Base-by-base conservation (phyloP, 352 stramenopile species). In the Phytophthora cryptogea region DNA sequence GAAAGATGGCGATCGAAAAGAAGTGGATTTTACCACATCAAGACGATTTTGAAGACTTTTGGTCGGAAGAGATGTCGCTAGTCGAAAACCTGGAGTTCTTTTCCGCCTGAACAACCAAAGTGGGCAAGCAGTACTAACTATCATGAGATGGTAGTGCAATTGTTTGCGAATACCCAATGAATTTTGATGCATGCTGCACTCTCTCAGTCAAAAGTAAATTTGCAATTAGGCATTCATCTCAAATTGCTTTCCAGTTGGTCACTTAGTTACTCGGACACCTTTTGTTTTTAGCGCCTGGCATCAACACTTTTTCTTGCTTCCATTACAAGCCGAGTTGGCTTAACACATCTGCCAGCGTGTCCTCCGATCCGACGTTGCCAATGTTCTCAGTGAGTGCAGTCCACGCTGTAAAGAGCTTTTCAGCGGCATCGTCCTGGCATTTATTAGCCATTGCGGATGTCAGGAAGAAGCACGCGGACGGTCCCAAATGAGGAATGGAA, bases 361-460 rank as follows among this genome's bases (percentile, higher is more conserved):
- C 51, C 4, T 57, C 17, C 1, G 35, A 27, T 33, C n/a, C 45
- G 32, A 74, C 53, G 5, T 30, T 49, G 9, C 54, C 54, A n/a
- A 70, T 16, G 9, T 36, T 27, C 41, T 74, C 66, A 13, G 37
- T 62, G 17, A 70, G 14, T 5, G 28, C n/a, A 5, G 68, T 42
- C 32, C 54, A 58, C 8, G 49, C 20, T n/a, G 14, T 41, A 32
- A 75, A 68, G 5, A 75, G 35, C 3, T 7, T n/a, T 17, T 39
- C 58, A 2, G 54, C 70, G 2, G 45, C 30, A 4, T 60, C 37
- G 39, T 72, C 46, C 14, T 78, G 49, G 49, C 63, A 74, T 39
- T 74, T 78, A 54, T 75, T 45, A 8, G 44, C 61, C 20, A 75
- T 72, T 4, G 61, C 43, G 11, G 52, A 72, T 26, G 64, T 59